Conservation (phyloP, 1,284 basidiomycete species). For the Abortiporus biennis region DNA sequence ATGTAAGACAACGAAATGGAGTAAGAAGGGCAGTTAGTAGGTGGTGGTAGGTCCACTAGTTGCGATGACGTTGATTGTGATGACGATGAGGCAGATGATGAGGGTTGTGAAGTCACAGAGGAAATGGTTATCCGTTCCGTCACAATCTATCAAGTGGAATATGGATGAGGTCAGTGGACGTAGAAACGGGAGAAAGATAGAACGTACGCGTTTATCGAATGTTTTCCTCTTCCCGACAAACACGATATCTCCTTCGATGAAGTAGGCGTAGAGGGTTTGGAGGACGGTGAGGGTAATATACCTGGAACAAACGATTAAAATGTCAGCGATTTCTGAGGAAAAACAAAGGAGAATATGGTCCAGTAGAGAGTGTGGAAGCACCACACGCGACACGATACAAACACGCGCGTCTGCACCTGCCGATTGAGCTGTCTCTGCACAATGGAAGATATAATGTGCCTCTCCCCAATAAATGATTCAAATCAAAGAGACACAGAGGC, state of each 20-base stretch:
- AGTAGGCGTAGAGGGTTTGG: constrained; percentile 75
- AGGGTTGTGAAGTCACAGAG: constrained; percentile 53
- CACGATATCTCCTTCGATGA: constrained; percentile 74
- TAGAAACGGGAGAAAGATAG: constrained; percentile 2
- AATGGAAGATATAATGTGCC: too few species aligned
- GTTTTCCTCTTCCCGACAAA: constrained; percentile 82
- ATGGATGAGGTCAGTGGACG: neutral
- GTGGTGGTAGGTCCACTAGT: constrained; percentile 26
- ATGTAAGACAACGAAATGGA: constrained; percentile 58
- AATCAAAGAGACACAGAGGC: neutral
- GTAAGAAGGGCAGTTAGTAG: constrained; percentile 54
- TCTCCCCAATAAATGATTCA: too few species aligned
- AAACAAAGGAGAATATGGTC: too few species aligned
- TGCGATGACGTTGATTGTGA: constrained; percentile 1
- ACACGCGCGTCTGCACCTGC: neutral
- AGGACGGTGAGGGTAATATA: constrained; percentile 66
- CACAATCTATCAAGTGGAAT: constrained; percentile 54
- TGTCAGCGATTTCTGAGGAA: neutral
- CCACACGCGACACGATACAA: too few species aligned
- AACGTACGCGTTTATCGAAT: constrained; percentile 71
- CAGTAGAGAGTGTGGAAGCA: too few species aligned
- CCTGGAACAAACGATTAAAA: too few species aligned
- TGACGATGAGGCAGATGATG: constrained; percentile 15
- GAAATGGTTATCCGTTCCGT: constrained; percentile 75
- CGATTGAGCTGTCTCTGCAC: neutral